Base-by-base conservation (phyloP, 805 yeast species). In the Wickerhamomyces silvicola region DNA sequence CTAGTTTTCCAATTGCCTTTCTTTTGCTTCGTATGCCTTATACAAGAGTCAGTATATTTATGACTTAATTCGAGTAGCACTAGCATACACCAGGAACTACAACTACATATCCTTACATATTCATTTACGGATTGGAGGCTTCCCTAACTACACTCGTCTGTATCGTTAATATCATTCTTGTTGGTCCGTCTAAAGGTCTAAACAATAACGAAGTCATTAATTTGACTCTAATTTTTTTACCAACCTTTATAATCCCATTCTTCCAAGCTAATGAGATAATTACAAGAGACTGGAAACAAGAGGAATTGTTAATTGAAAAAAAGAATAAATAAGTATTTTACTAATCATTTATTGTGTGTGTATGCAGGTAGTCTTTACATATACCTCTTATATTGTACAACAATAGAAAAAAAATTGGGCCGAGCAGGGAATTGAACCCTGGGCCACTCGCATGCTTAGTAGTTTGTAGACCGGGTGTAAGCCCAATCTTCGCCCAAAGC, bases 81-180 rank as follows among this genome's bases (percentile, higher is more conserved):
- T 35, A 33, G 42, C 28, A 31, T 5, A 7, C 32, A 19, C 22
- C 22, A 44, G 49, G 50, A 37, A 24, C 22, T 16, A 22, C 39
- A 5, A 44, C 47, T 13, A 49, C 62, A 12, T 66, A 66, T 35
- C 55, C 60, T 16, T 66, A 64, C 50, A 54, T 79, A 42, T 59
- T 74, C 10, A 47, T 78, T 6, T 90, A 92, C 55, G 95, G 90
- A 4, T 70, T 82, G 45, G 86, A 85, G 49, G 97, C 97, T 0
- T 62, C 80, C 4, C 61, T 81, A 31, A 86, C 96, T 5, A 86
- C 96, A 0, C 54, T 78, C 22, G 72, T 78, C 16, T 90, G 97
- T 52, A 57, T 82, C 41, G 51, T 67, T n/a, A 68, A 72, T 44
- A 66, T 78, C 11, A 45, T 45, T 13, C 19, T 44, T 2, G 52